Base-by-base conservation (phyloP, 768 basidiomycete species). In the Suillus bovinus region DNA sequence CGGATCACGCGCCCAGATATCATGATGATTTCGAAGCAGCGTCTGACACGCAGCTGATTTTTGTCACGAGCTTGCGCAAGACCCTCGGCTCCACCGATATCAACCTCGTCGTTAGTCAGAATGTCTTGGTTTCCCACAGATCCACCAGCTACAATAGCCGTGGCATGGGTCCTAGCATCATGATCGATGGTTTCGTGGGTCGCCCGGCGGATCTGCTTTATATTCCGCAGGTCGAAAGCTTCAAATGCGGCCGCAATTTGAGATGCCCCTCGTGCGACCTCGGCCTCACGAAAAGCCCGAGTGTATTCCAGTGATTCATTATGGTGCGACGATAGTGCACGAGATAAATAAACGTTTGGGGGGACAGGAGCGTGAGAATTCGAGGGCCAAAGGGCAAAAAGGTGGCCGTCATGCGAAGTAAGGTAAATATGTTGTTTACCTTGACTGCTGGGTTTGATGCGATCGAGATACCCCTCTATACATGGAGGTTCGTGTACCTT, bases 381-480 rank as follows among this genome's bases (percentile, higher is more conserved):
- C 0, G 80, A 65, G 5, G 84, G 75, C 17, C 73, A 66, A 22
- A 89, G 67, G 11, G 83, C 79, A 74, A 94, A 94, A 34, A 96
- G 74, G 68, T 85, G 83, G 6, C 91, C 90, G 59, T 87, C 82
- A 68, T 94, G 91, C 7, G 85, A 85, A 31, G 83, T 76, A 42
- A 95, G 79, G 74, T 94, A 96, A 16, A 89, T 68, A 4, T 80
- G 79, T 61, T 89, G 84, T 59, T 81, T 85, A 33, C 73, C 71
- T 63, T 86, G 84, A 22, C 83, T 78, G 66, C 84, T 86, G 3
- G 85, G 81, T 64, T 79, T 82, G 68, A 92, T 81, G 53, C 88
- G 87, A 63, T 91, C 84, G 47, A 96, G 77, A 74, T 91, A 97
- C 3, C 96, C 96, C 75, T 98, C 96, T 53, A 96, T 79, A 0